Percentiles rank a stretch among this genome's conserved stretches.
Conservation (phyloP, 805 yeast genomes). For the Candida pini region DNA sequence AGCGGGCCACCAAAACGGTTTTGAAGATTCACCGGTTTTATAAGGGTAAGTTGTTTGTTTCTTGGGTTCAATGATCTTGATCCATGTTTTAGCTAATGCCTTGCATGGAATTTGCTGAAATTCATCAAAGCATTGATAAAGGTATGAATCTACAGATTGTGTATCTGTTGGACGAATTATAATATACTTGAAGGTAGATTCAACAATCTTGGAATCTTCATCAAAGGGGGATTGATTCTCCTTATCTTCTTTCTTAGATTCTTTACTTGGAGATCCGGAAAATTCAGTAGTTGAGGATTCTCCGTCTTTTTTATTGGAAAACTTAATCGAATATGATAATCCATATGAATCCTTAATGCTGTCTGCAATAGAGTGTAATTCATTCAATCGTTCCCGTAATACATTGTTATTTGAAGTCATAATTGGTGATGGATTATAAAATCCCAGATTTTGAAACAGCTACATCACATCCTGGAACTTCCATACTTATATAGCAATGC, state of each 20-base stretch:
- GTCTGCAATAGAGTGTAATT: conserved; percentile 9
- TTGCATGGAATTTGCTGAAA: conserved; percentile 56
- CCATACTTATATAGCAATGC: too few species aligned
- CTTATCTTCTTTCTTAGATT: not conserved
- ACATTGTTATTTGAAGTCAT: too few species aligned
- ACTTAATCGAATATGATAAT: conserved; percentile 6
- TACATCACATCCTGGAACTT: too few species aligned
- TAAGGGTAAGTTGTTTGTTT: conserved; percentile 64
- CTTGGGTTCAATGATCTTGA: conserved; percentile 56
- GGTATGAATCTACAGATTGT: conserved; percentile 18
- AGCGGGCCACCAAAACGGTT: conserved; percentile 80
- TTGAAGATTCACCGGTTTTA: conserved; percentile 40
- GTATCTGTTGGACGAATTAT: conserved; percentile 14
- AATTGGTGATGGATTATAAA: too few species aligned
- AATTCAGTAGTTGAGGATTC: too few species aligned
- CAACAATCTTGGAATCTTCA: conserved; percentile 4
- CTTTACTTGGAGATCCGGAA: too few species aligned
- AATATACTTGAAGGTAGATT: conserved; percentile 11
- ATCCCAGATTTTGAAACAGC: too few species aligned
- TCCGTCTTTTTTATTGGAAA: not conserved
- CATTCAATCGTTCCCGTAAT: conserved; percentile 4
- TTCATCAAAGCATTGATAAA: conserved; percentile 29
- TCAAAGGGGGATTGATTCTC: too few species aligned
- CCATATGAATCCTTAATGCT: conserved; percentile 11
- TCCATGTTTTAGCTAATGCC: conserved; percentile 61